Conservation (phyloP, 176 grass and related monocot species). For the Themeda triandra region DNA sequence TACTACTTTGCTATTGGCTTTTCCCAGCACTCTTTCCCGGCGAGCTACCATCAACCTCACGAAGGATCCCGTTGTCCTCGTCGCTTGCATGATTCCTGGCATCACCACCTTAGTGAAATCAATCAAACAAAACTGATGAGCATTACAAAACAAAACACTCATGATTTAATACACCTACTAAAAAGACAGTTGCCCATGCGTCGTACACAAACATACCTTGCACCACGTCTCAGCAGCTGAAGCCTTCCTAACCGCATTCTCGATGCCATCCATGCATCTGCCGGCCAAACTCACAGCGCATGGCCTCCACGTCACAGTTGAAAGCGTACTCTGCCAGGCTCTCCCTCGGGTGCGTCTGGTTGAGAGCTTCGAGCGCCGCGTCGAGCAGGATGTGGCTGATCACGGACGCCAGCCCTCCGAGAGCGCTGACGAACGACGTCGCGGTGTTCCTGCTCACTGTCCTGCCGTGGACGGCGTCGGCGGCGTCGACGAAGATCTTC, state of each 20-base stretch:
- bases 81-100: neutral
- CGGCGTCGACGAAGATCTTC: neutral
- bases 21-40: neutral
- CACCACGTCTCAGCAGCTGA: neutral
- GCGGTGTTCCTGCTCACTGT: neutral
- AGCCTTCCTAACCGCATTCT: neutral
- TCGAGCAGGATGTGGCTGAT: conserved; percentile 25
- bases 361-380: neutral
- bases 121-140: too few relatives aligned
- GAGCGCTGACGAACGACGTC: neutral
- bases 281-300: too few relatives aligned
- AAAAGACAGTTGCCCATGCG: too few relatives aligned
- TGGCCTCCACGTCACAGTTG: neutral
- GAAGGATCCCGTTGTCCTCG: neutral
- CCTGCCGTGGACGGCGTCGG: neutral
- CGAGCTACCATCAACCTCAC: conserved; percentile 17
- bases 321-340: conserved; percentile 6
- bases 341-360: neutral
- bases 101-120: neutral
- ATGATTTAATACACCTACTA: too few relatives aligned
- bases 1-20: neutral
- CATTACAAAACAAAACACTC: too few relatives aligned
- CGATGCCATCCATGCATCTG: neutral
- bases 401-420: neutral
- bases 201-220: too few relatives aligned